Evolutionary conservation across 371 early-diverging fungal genomes (phyloP), one percentile per base, ranked within the genome.

Genomic region (Actinomortierella ambigua): DNA sequence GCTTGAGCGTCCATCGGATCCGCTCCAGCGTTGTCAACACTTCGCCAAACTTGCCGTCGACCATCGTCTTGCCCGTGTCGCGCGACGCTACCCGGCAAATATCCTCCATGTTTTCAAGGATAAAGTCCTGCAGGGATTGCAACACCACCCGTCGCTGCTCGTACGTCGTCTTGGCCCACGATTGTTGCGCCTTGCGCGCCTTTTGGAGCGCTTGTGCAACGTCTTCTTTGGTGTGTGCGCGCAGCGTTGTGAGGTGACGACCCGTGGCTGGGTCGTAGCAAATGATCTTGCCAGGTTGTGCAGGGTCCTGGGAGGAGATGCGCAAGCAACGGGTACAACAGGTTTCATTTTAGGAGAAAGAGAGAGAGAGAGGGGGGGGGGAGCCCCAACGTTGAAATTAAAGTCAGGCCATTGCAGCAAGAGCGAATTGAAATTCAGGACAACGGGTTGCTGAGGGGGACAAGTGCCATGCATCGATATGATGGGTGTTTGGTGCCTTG

Each of bases 261-360:
- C 92, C 95, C 42, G 94, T 94, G 42, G 95, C 82, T n/a, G 95
- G 95, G 59, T 95, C 95, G 69, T 86, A 92, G 75, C 95, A 94
- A 26, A 85, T 77, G 70, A 95, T 93, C n/a, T 68, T 79, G 14
- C 75, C 77, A 6, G 87, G 86, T 26, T 81, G 75, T 34, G 59
- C 57, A 20, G 80, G 68, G 54, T 87, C 81, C 88, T 89, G 59
- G 11, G 11, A 34, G 11, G 11, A 22, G 17, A 40, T 20, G 28
- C n/a, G 46, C 52, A 42, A 66, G 53, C 14, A 46, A 34, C 11
- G 11, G 7, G 34, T 34, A 34, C 34, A 34, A 34, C 34, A 34
- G 34, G 34, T 34, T 55, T 47, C 20, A 40, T 53, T 44, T 15
- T 59, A 20, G 15, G 42, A 27, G 20, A 41, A 18, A 24, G 48